Base-by-base conservation (phyloP, 306 rosid species). In the Cucurbita argyrosperma region DNA sequence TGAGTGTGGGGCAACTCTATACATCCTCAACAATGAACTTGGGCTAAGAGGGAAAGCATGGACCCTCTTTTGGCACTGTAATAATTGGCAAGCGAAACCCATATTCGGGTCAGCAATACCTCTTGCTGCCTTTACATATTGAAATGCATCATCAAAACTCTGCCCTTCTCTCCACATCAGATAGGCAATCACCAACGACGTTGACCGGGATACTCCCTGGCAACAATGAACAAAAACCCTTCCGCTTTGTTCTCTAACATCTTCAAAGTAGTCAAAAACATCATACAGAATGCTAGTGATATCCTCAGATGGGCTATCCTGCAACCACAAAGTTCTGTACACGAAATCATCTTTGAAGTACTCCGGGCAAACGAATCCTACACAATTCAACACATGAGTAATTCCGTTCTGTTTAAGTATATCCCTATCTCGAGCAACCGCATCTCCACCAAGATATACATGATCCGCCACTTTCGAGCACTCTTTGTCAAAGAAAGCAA, bases 131-230 rank as follows among this genome's bases (percentile, higher is more conserved):
- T 95, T 95, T 80, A 95, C 99, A 84, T 89, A 89, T 86, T 89
- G 99, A 83, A 95, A 91, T 49, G 99, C 99, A 82, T 95, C 99
- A 76, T 95, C 99, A 50, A 95, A 95, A 81, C 99, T 95, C 88
- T 89, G 99, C 8, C 97, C 99, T 87, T 95, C 97, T 85, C 99
- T 91, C 99, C 99, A 95, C 99, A 95, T 95, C 49, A 85, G 90
- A 72, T 95, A 95, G 3, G 99, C 99, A 83, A 95, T 95, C 75
- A 95, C 99, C 80, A 95, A 78, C 19, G 99, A 95, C 4, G 99
- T 95, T 4, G 99, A 95, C 84, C 99, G 87, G 26, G 97, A 95
- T 53, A 95, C 99, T 71, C 99, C 99, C 82, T 91, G 99, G 81
- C 99, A 95, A 80, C 99, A 95, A 75, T 95, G 99, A 77, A 95